Conservation (phyloP, 2,329 filamentous ascomycete genomes). For the Immersiporthe knoxdaviesiana region DNA sequence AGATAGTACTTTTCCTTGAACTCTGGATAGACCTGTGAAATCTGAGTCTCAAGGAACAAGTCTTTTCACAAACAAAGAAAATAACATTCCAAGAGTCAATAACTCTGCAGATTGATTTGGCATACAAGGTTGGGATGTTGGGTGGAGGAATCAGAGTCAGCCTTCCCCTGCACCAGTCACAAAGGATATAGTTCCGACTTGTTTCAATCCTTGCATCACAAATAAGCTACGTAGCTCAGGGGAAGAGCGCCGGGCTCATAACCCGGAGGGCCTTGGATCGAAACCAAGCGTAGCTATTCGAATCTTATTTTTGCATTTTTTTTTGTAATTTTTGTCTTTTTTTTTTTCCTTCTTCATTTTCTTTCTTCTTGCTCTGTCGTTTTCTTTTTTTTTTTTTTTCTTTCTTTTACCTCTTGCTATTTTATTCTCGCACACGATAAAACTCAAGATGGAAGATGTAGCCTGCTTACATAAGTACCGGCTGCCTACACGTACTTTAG, state of each 20-base stretch:
- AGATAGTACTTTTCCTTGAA: too few species aligned
- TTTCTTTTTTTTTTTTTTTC: background rate
- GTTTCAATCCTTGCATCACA: background rate
- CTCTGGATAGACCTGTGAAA: too few species aligned
- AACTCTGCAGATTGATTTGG: too few species aligned
- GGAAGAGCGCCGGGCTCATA: conserved; percentile 32
- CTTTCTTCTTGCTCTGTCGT: background rate
- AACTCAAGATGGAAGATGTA: background rate
- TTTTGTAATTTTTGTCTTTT: background rate
- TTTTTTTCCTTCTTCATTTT: background rate
- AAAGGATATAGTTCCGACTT: background rate
- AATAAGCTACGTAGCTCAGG: conserved; percentile 29
- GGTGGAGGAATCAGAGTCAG: too few species aligned
- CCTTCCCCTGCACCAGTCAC: accelerated
- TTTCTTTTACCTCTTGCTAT: background rate
- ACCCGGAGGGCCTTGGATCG: conserved; percentile 31
- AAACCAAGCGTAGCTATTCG: conserved; percentile 29
- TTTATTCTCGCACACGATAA: too few species aligned
- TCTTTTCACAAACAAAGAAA: too few species aligned
- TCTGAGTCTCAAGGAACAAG: too few species aligned
- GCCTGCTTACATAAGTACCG: background rate
- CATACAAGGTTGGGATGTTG: too few species aligned
- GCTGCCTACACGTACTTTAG: background rate
- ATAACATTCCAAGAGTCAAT: too few species aligned
- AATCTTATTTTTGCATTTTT: conserved; percentile 4